Percentiles rank a stretch among this genome's conserved stretches.
Evolutionary conservation across 306 rosid species (phyloP).

Genomic region (Castanospermum australe): DNA sequence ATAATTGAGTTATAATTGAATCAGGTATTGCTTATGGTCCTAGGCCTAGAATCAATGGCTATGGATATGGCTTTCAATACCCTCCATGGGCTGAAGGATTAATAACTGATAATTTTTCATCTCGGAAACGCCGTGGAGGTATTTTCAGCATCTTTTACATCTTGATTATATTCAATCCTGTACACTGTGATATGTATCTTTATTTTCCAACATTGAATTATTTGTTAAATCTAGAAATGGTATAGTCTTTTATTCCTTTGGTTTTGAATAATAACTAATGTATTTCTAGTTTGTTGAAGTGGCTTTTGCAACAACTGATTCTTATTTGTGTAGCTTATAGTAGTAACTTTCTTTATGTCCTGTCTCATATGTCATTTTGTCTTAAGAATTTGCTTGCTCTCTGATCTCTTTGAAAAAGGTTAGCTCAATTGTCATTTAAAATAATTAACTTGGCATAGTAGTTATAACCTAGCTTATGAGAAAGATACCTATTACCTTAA

Average conservation of each 20-base stretch:
- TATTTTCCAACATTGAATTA: background rate
- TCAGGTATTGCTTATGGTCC: constrained; percentile 42
- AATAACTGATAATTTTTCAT: constrained; percentile 34
- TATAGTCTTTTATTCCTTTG: background rate
- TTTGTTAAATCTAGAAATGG: background rate
- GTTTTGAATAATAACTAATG: background rate
- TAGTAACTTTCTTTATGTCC: background rate
- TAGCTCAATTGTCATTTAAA: background rate
- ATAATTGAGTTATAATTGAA: constrained; percentile 7
- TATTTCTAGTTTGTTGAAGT: background rate
- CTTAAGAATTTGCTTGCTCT: background rate
- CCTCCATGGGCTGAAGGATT: constrained; percentile 41
- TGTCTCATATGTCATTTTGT: background rate
- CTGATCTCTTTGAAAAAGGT: background rate
- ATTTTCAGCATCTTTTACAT: constrained; percentile 4
- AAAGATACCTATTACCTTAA: background rate
- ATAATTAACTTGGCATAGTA: background rate
- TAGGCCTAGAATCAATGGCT: constrained; percentile 35
- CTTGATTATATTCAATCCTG: background rate
- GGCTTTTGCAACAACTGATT: background rate
- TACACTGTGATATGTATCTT: background rate
- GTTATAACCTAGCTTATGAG: background rate
- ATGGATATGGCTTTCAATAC: constrained; percentile 44
- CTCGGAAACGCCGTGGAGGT: constrained; percentile 59
- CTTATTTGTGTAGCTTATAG: background rate